Conservation (phyloP, 805 yeast species). For the Ogataea thermomethanolica region DNA sequence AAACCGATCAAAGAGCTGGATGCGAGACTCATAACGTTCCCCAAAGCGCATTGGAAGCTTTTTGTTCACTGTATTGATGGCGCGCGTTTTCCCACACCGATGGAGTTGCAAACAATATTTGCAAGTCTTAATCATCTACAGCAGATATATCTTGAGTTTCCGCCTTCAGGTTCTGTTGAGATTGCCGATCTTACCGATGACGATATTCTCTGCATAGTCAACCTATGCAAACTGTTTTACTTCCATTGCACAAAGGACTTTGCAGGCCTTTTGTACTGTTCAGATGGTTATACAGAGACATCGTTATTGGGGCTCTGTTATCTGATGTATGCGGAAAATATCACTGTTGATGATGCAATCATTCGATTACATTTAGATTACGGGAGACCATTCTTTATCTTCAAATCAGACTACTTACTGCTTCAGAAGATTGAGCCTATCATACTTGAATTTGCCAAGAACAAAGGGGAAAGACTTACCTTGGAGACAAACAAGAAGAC, state of each 20-base stretch:
- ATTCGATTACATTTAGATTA: constrained; percentile 56
- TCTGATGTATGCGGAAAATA: constrained; percentile 63
- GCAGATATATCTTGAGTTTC: constrained; percentile 52
- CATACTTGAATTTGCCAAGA: constrained; percentile 40
- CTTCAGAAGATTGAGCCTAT: constrained; percentile 62
- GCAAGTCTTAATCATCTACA: constrained; percentile 15
- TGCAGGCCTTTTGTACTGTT: constrained; percentile 64
- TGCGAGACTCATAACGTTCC: constrained; percentile 42
- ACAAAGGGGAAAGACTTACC: neutral
- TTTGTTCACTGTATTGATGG: constrained; percentile 60
- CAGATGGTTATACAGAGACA: constrained; percentile 92
- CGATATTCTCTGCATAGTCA: constrained; percentile 60
- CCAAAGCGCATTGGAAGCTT: constrained; percentile 52
- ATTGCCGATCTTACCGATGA: constrained; percentile 65
- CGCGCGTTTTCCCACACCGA: constrained; percentile 48
- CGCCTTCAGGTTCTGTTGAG: constrained; percentile 81
- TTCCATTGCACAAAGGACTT: constrained; percentile 34
- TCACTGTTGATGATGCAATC: constrained; percentile 61
- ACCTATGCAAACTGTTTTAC: constrained; percentile 65
- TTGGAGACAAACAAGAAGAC: constrained; percentile 22
- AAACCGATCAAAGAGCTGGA: constrained; percentile 24
- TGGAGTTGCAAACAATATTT: constrained; percentile 33
- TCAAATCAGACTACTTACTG: constrained; percentile 68
- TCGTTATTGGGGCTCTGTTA: constrained; percentile 71
- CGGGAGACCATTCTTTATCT: constrained; percentile 81